Evolutionary conservation across 2,329 filamentous ascomycete genomes (phyloP), one percentile per base, ranked within the genome.

Genomic region (Emmonsiellopsis sp.): DNA sequence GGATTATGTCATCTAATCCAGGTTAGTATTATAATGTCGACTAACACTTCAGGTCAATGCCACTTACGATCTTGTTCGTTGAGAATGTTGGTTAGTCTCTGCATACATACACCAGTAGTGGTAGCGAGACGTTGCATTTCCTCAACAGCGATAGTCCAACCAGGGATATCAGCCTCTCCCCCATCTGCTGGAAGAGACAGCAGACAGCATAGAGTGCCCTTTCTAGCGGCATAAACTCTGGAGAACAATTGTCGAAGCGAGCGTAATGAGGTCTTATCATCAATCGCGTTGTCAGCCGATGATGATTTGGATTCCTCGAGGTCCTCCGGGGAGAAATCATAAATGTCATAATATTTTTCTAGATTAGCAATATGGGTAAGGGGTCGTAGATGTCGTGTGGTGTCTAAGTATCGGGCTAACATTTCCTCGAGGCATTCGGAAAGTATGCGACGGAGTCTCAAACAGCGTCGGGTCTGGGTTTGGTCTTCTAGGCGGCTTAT

Each of bases 301-400:
- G 82, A 82, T 43, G 78, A 73, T 59, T 84, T 78, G n/a, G 85
- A 81, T 61, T 89, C 85, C 16, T 81, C 78, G 37, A 89, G 81
- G 66, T 91, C 87, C 54, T 84, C 80, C 54, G 85, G 79, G 57
- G 81, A 87, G 56, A 92, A 82, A 59, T 91, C 87, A 65, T 92
- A 91, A 56, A 92, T 86, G 65, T 97, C 92, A 63, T 93, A 87
- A 66, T 95, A 95, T 70, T 90, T 93, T 62, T 95, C 89, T 43
- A 98, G 73, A 63, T 95, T 88, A 48, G 86, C 80, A 63, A 87
- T 82, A 66, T 91, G 84, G 1, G 91, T 83, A 53, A 95, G 82
- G 0, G 80, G 80, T 65, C 85, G 85, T 16, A 97, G 75, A 2
- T 77, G 77, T 41, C 78, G 76, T 57, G 84, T 86, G 10, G 86